Evolutionary conservation across 2,329 filamentous ascomycete genomes (phyloP).

Genomic region (Furcasterigmium sp.): DNA sequence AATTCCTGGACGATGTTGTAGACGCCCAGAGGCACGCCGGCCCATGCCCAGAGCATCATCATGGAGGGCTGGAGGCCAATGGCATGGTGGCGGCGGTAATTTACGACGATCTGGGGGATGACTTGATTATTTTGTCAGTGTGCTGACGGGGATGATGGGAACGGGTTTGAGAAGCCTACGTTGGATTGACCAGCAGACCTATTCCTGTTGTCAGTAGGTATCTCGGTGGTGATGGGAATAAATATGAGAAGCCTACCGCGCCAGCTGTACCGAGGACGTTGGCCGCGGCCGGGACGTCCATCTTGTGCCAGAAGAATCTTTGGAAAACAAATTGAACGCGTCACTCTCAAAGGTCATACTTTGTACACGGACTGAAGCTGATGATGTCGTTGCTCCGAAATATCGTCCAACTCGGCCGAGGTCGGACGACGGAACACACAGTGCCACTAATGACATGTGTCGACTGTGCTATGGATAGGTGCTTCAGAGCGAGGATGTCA

Average conservation of each 20-base stretch:
- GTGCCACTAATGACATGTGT: too few species aligned
- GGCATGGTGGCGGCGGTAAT: constrained; percentile 61
- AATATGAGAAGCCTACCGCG: constrained; percentile 33
- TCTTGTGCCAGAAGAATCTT: too few species aligned
- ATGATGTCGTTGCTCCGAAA: too few species aligned
- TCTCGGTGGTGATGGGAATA: neutral
- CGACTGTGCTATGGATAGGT: too few species aligned
- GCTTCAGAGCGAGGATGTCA: too few species aligned
- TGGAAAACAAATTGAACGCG: neutral
- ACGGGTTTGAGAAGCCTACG: neutral
- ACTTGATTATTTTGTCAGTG: too few species aligned
- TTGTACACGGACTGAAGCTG: neutral
- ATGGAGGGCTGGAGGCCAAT: constrained; percentile 61
- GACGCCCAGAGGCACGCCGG: constrained; percentile 59
- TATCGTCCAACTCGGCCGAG: neutral
- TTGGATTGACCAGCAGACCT: constrained; percentile 61
- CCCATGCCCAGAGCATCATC: constrained; percentile 68
- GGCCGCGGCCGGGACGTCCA: constrained; percentile 50
- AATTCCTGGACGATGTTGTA: constrained; percentile 38
- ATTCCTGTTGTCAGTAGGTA: constrained; percentile 14
- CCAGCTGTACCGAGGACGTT: constrained; percentile 56
- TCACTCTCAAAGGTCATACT: neutral
- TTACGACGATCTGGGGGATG: constrained; percentile 65
- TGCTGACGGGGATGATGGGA: constrained; percentile 20
- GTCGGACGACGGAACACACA: neutral